Base-by-base conservation (phyloP, 768 basidiomycete genomes). In the Amanita molliuscula region DNA sequence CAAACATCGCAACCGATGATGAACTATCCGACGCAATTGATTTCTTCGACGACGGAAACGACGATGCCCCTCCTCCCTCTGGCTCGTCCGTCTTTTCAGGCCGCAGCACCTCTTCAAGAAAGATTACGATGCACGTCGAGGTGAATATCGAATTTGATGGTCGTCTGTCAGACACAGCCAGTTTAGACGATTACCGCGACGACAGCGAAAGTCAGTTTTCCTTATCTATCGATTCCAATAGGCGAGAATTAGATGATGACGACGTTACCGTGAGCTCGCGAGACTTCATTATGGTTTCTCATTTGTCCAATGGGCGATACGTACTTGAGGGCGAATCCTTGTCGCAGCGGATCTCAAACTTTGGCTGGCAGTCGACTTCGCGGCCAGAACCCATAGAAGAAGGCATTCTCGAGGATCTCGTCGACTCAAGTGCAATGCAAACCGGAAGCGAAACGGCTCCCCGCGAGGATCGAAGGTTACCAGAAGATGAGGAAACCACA, bases 131-230 rank as follows among this genome's bases (percentile, higher is more conserved):
- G 13, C 74, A 78, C 7, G 79, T 96, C 31, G 73, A 82, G 40
- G 81, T 97, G 36, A 71, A 73, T 7, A 81, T 94, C 54, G 92
- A 94, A 53, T 94, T 91, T 57, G 93, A 96, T 62, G 90, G 90
- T 0, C 88, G 85, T 65, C 72, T 96, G 51, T 92, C 89, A 7
- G 94, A 96, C 56, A 88, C 91, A 2, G 78, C 76, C 18, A 90
- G 88, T 61, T 58, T 84, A 60, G 87, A 94, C 37, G 85, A 89
- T 55, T 82, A 81, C 67, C 69, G 66, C 54, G 69, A 71, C 41
- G 68, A 74, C 38, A 84, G 82, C 56, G 73, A 70, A 49, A 82
- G 82, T 57, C 76, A 76, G 46, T 67, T 69, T 29, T 77, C 79
- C 1, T 71, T 83, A 40, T 72, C 75, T 1, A 71, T 76, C 35